Conservation (phyloP, 106 monocot genomes). For the Apostasia shenzhenica region DNA sequence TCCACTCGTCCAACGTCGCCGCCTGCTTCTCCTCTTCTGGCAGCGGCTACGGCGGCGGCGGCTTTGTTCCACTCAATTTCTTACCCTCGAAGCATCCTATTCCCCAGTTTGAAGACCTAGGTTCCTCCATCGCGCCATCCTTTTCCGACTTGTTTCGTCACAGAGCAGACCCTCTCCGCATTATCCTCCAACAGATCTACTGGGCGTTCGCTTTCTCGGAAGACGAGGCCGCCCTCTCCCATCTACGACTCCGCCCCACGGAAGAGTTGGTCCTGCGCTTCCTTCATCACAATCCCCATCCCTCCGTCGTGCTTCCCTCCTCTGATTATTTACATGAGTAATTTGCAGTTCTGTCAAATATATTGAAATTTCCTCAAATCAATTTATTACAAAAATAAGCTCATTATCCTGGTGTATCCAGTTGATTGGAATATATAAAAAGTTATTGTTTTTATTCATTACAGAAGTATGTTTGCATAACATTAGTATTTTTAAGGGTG, state of each 20-base stretch:
- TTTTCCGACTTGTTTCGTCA: constrained; percentile 34
- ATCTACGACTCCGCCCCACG: constrained; percentile 27
- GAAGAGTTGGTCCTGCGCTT: constrained; percentile 31
- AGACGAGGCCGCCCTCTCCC: constrained; percentile 36
- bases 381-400: no score
- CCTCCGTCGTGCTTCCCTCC: neutral
- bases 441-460: no score
- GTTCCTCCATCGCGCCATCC: constrained; percentile 4
- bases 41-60: neutral
- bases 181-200: constrained; percentile 44
- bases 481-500: no score
- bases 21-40: neutral
- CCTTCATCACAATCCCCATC: constrained; percentile 38
- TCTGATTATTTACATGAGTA: neutral
- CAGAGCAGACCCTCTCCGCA: constrained; percentile 1
- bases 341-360: no score
- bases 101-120: neutral
- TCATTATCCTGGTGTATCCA: no score
- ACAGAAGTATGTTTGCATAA: no score
- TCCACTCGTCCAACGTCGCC: constrained; percentile 8
- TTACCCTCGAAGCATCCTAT: neutral
- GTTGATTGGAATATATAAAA: no score
- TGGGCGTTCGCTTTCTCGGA: constrained; percentile 17
- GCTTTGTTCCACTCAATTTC: constrained; percentile 7
- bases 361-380: no score